Base-by-base conservation (phyloP, 179 eudicot species). In the Drosera spatulata region DNA sequence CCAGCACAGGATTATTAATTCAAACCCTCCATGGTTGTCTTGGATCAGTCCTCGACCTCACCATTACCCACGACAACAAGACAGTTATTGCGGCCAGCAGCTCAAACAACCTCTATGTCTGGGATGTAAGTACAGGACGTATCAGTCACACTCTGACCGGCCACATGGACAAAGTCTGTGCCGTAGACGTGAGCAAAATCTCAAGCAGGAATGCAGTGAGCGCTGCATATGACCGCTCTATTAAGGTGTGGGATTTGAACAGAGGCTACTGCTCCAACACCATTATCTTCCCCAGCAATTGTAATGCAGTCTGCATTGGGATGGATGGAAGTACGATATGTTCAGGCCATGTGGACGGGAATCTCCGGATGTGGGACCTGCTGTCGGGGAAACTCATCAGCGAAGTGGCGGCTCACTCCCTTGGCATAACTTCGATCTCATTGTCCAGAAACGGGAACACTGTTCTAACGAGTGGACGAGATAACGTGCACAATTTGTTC, bases 321-420 rank as follows among this genome's bases (percentile, higher is more conserved):
- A 69, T 72, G 76, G 99, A 93, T 66, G 95, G 96, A 44, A 77
- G 75, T 66, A 93, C 94, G 5, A 86, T 93, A 40, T 89, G 82
- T 62, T 86, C 99, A 0, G 99, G 99, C 58, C 99, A 93, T 58
- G 85, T 82, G 2, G 90, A 93, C 69, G 99, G 99, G 50, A 79
- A 93, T 69, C 79, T 93, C 50, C 71, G 99, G 62, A 71, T 89
- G 41, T 93, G 99, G 99, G 96, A 93, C 66, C 71, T 84, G 48
- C 79, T 83, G 64, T 74, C 95, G 0, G 99, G 96, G 4, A 93
- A 89, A 73, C 85, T 82, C 40, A 71, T 82, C 0, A 84, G 86
- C 54, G 95, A 93, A 63, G 91, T 93, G 42, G 90, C 80, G 47
- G 99, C 96, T 43, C 99, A 93, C 80, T 86, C 99, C 12, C 76